Conservation (phyloP, 768 basidiomycete genomes). For the Suillus sp. region DNA sequence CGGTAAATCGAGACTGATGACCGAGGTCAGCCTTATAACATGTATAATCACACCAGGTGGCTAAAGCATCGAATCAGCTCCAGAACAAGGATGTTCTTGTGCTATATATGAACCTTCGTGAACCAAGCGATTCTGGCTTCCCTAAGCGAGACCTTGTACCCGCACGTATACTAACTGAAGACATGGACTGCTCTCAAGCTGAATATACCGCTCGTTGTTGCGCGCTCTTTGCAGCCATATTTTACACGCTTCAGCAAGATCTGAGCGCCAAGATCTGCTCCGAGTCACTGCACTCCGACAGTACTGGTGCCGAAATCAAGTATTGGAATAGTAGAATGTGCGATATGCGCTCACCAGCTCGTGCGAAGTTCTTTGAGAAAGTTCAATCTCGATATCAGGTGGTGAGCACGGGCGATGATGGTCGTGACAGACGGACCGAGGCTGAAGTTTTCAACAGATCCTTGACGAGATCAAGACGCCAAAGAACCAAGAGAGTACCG, state of each 20-base stretch:
- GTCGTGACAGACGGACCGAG: neutral
- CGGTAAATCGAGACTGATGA: constrained; percentile 23
- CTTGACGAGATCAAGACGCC: neutral
- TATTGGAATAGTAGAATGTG: neutral
- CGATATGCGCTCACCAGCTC: neutral
- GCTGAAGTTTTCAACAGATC: neutral
- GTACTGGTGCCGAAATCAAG: neutral
- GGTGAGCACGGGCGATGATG: neutral
- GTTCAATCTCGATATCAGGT: neutral
- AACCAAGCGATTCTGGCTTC: constrained; percentile 10
- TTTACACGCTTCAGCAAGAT: constrained; percentile 1
- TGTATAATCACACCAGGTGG: neutral
- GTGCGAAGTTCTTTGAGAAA: constrained; percentile 4
- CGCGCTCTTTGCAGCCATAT: constrained; percentile 21
- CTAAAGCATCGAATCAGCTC: constrained; percentile 10
- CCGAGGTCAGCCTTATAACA: constrained; percentile 3
- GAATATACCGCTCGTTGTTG: constrained; percentile 15
- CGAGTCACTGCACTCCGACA: neutral
- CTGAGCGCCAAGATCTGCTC: neutral
- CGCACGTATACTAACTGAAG: constrained; percentile 17
- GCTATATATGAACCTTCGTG: constrained; percentile 21
- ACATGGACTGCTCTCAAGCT: neutral
- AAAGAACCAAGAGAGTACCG: neutral
- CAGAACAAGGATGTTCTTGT: constrained; percentile 20
- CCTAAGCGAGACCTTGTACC: constrained; percentile 21